These are phyloP conservation scores for Gastrodia elata DNA, from an alignment of 106 monocot genomes.

Conservation along the genomic window DNA sequence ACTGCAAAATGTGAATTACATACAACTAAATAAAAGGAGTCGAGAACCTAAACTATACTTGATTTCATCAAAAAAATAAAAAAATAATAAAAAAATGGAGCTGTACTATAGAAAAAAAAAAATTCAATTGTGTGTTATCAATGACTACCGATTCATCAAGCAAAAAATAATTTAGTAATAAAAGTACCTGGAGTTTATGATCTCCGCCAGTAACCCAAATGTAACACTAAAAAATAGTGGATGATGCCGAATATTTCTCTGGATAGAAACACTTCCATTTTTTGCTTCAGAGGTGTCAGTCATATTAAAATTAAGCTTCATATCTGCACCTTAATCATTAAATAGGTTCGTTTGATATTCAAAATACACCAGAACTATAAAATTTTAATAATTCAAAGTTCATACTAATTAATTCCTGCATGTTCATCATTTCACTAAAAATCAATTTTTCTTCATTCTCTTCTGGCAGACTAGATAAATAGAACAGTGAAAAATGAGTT, in stretches of 20 bases:
- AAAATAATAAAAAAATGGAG: background rate
- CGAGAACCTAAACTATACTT: background rate
- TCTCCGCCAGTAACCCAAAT: constrained; percentile 82
- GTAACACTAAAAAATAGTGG: constrained; percentile 90
- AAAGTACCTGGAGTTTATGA: constrained; percentile 89
- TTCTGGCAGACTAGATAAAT: background rate
- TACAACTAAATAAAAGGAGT: background rate
- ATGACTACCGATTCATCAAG: background rate
- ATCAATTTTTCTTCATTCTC: background rate
- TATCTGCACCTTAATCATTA: constrained; percentile 34
- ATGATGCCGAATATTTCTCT: constrained; percentile 47
- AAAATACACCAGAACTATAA: background rate
- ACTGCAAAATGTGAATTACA: background rate
- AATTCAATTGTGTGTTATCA: background rate
- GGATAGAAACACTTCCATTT: constrained; percentile 8
- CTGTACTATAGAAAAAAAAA: background rate
- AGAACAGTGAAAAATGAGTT: background rate
- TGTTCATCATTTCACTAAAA: background rate
- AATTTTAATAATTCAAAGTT: background rate
- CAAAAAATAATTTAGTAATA: background rate
- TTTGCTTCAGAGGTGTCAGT: constrained; percentile 14
- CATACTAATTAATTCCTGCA: background rate
- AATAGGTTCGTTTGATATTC: background rate
- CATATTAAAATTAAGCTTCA: constrained; percentile 15
- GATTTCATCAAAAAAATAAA: background rate